phyloP scores from a whole-genome alignment of 2,329 filamentous ascomycete genomes.

The Penicillium sp. region DNA sequence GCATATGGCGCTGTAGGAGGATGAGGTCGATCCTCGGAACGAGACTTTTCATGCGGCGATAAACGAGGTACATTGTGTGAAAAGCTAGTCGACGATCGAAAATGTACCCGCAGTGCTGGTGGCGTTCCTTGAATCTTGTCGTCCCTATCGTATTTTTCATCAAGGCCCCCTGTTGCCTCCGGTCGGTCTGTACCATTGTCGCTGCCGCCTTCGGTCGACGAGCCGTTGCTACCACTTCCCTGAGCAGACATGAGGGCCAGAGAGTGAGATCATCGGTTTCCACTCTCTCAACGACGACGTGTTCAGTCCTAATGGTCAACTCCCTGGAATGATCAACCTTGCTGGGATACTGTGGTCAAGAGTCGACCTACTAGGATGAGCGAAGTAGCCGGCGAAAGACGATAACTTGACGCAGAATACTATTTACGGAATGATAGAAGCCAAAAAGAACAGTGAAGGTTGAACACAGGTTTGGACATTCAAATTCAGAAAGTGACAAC shows the following conservation, averaged over 20 bases:
- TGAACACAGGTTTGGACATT: neutral
- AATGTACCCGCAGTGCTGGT: constrained; percentile 13
- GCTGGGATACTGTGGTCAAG: neutral
- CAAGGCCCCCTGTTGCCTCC: neutral
- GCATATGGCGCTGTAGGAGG: constrained; percentile 19
- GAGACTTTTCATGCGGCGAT: constrained; percentile 4
- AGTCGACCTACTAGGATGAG: neutral
- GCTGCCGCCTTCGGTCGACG: neutral
- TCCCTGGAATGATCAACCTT: neutral
- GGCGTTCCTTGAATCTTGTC: neutral
- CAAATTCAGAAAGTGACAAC: neutral
- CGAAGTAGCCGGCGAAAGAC: neutral
- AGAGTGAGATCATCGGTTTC: neutral
- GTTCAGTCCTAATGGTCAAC: neutral
- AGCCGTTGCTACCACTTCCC: neutral
- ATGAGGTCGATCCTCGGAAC: constrained; percentile 16
- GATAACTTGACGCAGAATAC: neutral
- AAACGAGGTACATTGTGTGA: constrained; percentile 1
- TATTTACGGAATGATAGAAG: neutral
- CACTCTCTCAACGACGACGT: neutral
- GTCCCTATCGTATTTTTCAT: neutral
- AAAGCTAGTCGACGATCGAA: constrained; percentile 12
- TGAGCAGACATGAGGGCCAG: neutral
- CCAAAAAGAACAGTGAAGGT: too few relatives aligned
- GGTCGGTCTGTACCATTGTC: neutral